Evolutionary conservation across 305 asterid genomes (phyloP).

Genomic region (Fraxinus angustifolia): DNA sequence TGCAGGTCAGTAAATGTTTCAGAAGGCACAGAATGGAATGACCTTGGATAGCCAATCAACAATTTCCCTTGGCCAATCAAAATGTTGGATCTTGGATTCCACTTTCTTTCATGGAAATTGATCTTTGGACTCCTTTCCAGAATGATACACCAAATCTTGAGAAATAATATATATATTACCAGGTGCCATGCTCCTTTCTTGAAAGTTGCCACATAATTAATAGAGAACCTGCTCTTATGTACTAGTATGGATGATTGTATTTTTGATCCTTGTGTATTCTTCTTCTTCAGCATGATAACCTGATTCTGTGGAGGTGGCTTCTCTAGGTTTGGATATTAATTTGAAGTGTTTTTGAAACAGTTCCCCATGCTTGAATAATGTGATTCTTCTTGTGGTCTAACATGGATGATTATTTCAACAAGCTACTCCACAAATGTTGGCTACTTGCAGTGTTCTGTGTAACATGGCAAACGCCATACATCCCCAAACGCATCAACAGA

Average conservation of each 20-base stretch:
- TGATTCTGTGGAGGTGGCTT: not conserved
- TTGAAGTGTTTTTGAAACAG: not conserved
- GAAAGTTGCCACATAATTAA: not conserved
- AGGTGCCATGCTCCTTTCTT: not conserved
- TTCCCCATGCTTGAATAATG: not conserved
- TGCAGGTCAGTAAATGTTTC: conserved; percentile 37
- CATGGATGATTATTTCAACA: not conserved
- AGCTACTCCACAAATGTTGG: not conserved
- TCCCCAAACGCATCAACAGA: not conserved
- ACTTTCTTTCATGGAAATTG: conserved; percentile 44
- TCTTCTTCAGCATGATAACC: not conserved
- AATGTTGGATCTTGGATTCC: conserved; percentile 40
- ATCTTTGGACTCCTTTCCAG: conserved; percentile 50
- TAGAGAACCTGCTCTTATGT: not conserved
- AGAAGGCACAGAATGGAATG: conserved; percentile 39
- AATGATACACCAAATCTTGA: conserved; percentile 48
- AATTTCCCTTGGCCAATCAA: conserved; percentile 52
- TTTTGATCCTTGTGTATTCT: not conserved
- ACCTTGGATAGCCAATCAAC: conserved; percentile 42
- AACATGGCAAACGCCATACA: not conserved
- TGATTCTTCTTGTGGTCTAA: not conserved
- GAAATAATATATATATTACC: conserved; percentile 23
- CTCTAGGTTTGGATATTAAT: not conserved
- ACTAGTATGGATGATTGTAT: not conserved
- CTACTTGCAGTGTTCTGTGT: not conserved